phyloP scores from a whole-genome alignment of 2,329 filamentous ascomycete genomes.

The Leptosphaerulina australis region DNA sequence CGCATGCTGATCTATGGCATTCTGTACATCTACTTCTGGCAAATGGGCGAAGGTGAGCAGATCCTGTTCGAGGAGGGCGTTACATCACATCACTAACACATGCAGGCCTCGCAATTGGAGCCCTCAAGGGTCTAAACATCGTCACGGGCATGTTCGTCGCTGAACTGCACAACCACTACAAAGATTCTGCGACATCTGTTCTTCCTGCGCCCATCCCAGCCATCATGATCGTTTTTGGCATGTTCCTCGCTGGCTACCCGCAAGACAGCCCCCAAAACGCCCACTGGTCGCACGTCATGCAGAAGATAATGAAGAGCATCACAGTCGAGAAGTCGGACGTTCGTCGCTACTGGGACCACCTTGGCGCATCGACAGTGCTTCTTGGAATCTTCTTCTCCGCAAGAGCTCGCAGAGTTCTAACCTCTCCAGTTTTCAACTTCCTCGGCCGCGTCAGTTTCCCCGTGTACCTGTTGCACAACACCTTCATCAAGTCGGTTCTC shows the following conservation, averaged over 20 bases:
- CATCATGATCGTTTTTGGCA: slow-evolving; percentile 58
- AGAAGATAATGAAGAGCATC: slow-evolving; percentile 52
- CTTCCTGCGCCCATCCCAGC: slow-evolving; percentile 58
- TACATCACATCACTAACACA: slow-evolving; percentile 26
- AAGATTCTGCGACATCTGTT: slow-evolving; percentile 56
- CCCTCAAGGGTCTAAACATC: slow-evolving; percentile 60
- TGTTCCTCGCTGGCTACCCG: slow-evolving; percentile 66
- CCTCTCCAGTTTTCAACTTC: slow-evolving; percentile 63
- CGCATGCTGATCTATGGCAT: slow-evolving; percentile 45
- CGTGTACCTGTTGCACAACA: slow-evolving; percentile 68
- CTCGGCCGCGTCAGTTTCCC: slow-evolving; percentile 69
- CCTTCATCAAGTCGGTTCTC: slow-evolving; percentile 63
- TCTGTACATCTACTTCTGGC: slow-evolving; percentile 51
- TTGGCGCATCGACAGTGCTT: slow-evolving; percentile 58
- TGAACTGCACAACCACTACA: slow-evolving; percentile 61
- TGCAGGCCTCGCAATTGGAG: slow-evolving; percentile 40
- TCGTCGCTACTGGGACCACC: slow-evolving; percentile 57
- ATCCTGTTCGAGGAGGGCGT: background rate
- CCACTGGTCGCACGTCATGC: slow-evolving; percentile 60
- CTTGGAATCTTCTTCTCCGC: slow-evolving; percentile 61
- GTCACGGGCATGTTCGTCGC: slow-evolving; percentile 67
- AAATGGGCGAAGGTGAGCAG: slow-evolving; percentile 42
- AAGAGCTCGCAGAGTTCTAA: slow-evolving; percentile 59
- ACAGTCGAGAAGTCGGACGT: slow-evolving; percentile 57
- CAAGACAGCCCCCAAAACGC: slow-evolving; percentile 61